Conservation (phyloP, 352 stramenopile genomes). For the Thalassiosira livingstoniorum region DNA sequence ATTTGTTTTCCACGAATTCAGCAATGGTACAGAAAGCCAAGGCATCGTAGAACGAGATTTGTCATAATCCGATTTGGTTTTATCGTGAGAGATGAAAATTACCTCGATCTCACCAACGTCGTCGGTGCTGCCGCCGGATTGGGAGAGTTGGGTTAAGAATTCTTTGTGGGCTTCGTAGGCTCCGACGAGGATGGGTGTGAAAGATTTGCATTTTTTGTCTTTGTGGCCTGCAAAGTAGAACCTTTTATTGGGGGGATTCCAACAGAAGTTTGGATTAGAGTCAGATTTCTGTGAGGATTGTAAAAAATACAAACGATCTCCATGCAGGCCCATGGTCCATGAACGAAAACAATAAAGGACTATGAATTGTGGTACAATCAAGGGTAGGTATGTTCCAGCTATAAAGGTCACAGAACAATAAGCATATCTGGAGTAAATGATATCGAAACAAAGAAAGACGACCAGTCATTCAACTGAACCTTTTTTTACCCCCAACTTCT, state of each 20-base stretch:
- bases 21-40: slow-evolving; percentile 54
- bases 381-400: background rate
- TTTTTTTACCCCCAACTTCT: background rate
- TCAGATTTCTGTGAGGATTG: background rate
- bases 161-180: slow-evolving; percentile 86
- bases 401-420: background rate
- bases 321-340: too few species aligned
- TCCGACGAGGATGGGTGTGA: slow-evolving; percentile 91
- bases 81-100: slow-evolving; percentile 58
- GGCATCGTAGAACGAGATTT: slow-evolving; percentile 55
- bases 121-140: background rate
- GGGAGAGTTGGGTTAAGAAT: slow-evolving; percentile 13
- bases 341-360: background rate
- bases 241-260: slow-evolving; percentile 10
- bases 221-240: slow-evolving; percentile 96
- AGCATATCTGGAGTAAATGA: background rate
- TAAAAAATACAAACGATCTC: too few species aligned
- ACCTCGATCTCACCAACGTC: slow-evolving; percentile 54
- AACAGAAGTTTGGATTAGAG: background rate
- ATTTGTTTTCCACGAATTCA: slow-evolving; percentile 57
- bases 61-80: slow-evolving; percentile 48
- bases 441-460: too few species aligned
- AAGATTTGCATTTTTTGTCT: slow-evolving; percentile 93
- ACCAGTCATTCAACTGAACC: too few species aligned
- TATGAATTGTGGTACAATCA: background rate